These are phyloP conservation scores for Vigna unguiculata DNA, from an alignment of 306 rosid species.

Conservation along the genomic window DNA sequence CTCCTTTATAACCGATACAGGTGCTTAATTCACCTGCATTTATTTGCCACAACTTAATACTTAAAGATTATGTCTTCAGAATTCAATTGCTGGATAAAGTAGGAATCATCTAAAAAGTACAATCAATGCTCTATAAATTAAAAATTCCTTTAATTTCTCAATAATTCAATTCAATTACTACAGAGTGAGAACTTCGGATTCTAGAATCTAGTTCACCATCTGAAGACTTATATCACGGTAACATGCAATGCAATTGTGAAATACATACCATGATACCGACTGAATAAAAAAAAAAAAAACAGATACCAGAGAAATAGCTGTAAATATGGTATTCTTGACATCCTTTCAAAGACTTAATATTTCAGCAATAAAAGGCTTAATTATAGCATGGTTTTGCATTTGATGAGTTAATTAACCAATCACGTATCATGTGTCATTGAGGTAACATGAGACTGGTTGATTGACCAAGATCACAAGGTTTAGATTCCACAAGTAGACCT, in stretches of 20 bases:
- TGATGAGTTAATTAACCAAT: not conserved
- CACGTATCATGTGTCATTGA: not conserved
- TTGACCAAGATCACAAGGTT: not conserved
- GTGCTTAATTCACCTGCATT: no score
- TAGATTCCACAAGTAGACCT: not conserved
- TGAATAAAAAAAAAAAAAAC: not conserved
- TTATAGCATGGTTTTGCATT: not conserved
- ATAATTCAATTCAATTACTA: not conserved
- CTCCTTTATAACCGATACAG: no score
- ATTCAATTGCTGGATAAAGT: no score
- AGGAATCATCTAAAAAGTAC: no score
- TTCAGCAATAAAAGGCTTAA: not conserved
- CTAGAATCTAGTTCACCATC: constrained; percentile 11
- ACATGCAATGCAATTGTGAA: no score
- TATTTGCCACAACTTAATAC: no score
- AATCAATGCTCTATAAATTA: constrained; percentile 2
- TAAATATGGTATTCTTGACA: not conserved
- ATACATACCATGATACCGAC: constrained; percentile 21
- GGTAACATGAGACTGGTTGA: not conserved
- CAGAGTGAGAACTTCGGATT: not conserved
- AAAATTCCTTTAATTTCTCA: not conserved
- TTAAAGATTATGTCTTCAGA: no score
- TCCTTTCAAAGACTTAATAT: not conserved
- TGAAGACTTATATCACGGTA: no score
- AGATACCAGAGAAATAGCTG: no score